Conservation (phyloP, 2,329 filamentous ascomycete species). For the Penicillium hesseltinei region DNA sequence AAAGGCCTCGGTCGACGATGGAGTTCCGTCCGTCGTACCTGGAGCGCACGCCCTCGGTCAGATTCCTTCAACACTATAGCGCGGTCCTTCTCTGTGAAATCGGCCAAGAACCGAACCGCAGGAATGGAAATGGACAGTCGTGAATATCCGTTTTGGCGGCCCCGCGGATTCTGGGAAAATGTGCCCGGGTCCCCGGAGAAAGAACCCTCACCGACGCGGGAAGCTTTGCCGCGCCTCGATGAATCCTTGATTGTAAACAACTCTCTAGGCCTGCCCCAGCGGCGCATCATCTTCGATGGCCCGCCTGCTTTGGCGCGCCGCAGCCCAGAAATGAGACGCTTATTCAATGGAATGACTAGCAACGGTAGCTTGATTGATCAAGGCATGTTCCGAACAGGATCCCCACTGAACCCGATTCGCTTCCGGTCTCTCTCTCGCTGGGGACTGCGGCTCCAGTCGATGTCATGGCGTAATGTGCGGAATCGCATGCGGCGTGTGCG, state of each 20-base stretch:
- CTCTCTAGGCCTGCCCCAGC: slow-evolving; percentile 55
- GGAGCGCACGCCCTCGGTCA: slow-evolving; percentile 39
- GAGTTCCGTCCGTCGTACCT: slow-evolving; percentile 39
- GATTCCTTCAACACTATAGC: slow-evolving; percentile 41
- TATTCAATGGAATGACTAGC: slow-evolving; percentile 29
- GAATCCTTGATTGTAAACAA: slow-evolving; percentile 53
- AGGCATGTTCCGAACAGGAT: slow-evolving; percentile 30
- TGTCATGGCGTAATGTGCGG: slow-evolving; percentile 51
- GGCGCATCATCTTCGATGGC: slow-evolving; percentile 45
- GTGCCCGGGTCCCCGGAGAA: slow-evolving; percentile 43
- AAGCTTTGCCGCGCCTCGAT: slow-evolving; percentile 20
- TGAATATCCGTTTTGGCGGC: slow-evolving; percentile 62
- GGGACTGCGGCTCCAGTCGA: slow-evolving; percentile 51
- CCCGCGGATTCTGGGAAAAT: slow-evolving; percentile 63
- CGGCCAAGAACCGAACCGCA: slow-evolving; percentile 44
- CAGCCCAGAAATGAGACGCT: slow-evolving; percentile 32
- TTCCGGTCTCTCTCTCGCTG: slow-evolving; percentile 41
- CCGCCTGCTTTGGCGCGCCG: slow-evolving; percentile 37
- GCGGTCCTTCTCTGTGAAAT: slow-evolving; percentile 40
- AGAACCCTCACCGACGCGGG: slow-evolving; percentile 36
- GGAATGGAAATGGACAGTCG: slow-evolving; percentile 48
- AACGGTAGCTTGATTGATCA: slow-evolving; percentile 33
- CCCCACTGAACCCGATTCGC: slow-evolving; percentile 32
- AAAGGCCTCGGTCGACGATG: slow-evolving; percentile 32
- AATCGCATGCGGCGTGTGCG: slow-evolving; percentile 47